Evolutionary conservation across 169 alveolate species (phyloP), one percentile per base, ranked within the genome.

Genomic region (Eimeria acervulina): DNA sequence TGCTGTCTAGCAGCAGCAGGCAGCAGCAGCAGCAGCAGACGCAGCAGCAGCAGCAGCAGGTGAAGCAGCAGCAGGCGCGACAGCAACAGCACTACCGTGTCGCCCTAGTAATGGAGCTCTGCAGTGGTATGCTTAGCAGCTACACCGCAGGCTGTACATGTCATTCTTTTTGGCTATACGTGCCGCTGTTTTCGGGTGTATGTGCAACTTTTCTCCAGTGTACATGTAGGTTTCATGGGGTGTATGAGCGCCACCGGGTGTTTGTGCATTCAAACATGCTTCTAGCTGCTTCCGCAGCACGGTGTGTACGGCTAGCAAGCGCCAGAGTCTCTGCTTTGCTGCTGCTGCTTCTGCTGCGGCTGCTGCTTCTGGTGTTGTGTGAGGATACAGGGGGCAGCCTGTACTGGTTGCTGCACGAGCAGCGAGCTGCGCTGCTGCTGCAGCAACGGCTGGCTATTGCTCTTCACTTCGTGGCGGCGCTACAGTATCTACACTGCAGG

Each of bases 341-440:
- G 87, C 52, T 38, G 87, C 61, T 38, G 59, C 61, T 72, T 40
- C 47, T 72, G 87, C 1, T 19, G 42, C 42, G 21, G 80, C 44
- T 68, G 38, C 10, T 68, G 80, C 47, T 68, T 40, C 80, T 68
- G 80, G 72, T 42, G 72, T n/a, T 33, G 44, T 26, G 51, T 7
- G 21, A 21, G 36, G 42, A 12, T 26, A 10, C 90, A 81, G 90
- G 72, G 3, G 90, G 90, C 4, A 81, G 90, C 40, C 70, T 81
- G 90, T 81, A 81, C 42, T 42, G 51, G 61, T 44, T 81, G 90
- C 70, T 81, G 70, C 90, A 81, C 90, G 90, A 81, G 70, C 90
- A 36, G 66, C 90, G 90, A 23, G 90, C 52, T 17, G 17, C 90
- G 31, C 33, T 81, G 70, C n/a, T 21, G 90, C 42, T 61, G 38